These are phyloP conservation scores for Wickerhamiella vanderwaltii DNA, from an alignment of 805 yeast species.

Conservation along the genomic window DNA sequence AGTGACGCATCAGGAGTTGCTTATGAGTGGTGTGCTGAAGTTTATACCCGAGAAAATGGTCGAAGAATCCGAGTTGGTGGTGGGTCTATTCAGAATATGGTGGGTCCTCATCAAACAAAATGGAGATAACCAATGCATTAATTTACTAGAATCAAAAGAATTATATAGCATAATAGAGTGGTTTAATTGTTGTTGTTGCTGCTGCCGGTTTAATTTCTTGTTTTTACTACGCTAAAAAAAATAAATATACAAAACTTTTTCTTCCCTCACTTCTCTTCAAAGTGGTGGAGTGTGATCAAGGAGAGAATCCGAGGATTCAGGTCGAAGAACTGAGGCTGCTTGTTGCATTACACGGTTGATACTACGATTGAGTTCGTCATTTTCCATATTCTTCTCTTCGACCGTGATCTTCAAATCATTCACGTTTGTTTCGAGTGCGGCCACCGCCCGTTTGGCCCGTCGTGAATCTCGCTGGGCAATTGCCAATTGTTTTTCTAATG, in stretches of 20 bases:
- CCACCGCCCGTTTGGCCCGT: slow-evolving; percentile 18
- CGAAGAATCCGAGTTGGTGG: background rate
- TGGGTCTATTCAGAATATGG: background rate
- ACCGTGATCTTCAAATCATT: slow-evolving; percentile 27
- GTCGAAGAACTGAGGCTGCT: slow-evolving; percentile 12
- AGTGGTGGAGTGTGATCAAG: no score
- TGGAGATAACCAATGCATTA: slow-evolving; percentile 3
- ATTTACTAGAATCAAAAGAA: no score
- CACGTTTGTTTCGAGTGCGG: slow-evolving; percentile 22
- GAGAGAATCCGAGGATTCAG: background rate
- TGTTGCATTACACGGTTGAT: slow-evolving; percentile 16
- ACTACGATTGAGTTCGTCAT: slow-evolving; percentile 25
- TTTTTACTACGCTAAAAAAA: no score
- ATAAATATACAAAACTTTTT: no score
- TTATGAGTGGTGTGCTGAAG: slow-evolving; percentile 47
- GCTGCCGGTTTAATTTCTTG: no score
- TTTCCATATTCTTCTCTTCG: slow-evolving; percentile 29
- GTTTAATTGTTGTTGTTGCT: no score
- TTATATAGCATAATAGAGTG: no score
- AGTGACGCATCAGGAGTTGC: slow-evolving; percentile 36
- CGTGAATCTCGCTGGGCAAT: slow-evolving; percentile 20
- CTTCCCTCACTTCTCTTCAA: no score
- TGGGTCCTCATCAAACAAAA: background rate
- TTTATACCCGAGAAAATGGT: slow-evolving; percentile 2
- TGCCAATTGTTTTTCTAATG: slow-evolving; percentile 21